Evolutionary conservation across 164 flowering plant species (phyloP), one percentile per base, ranked within the genome.

Genomic region (Magnolia changhungtana): DNA sequence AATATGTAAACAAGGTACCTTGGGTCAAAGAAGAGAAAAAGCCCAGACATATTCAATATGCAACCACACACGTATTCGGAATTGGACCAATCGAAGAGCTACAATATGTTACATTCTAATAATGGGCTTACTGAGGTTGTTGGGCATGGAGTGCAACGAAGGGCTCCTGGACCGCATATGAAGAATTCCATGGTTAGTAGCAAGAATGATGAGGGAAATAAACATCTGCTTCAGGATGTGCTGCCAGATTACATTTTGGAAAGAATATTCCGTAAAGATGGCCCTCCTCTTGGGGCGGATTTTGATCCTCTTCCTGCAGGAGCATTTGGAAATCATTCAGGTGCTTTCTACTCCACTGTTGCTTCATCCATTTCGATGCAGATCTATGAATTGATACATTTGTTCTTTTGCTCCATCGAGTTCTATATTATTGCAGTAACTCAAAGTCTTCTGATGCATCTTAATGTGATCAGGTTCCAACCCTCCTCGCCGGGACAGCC

Each of bases 201-300:
- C 31, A 67, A 66, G 52, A 77, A 52, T 52, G 73, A 14, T 49
- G 73, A 72, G 80, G 80, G 65, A 61, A 77, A 51, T 61, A 82
- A 14, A 27, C n/a, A 24, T 18, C 67, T 31, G 58, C 79, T 83
- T 77, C 97, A 92, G 80, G 90, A 88, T 66, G 76, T 85, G 63
- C 76, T 86, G 31, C 69, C 88, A 2, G 93, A 89, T 19, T 81
- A 86, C 80, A 86, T 95, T 78, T 63, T 91, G 81, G 74, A 76
- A 67, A 91, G 86, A 81, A 73, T 92, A 20, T 95, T 95, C 73
- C 84, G 97, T 14, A 91, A 93, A 81, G 97, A 93, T 79, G 97
- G 97, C 50, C 98, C 98, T 72, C 84, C 88, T 20, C 95, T 95
- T 76, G 98, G 98, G 31, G 81, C 69, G 9, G 88, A 87, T 73